Evolutionary conservation across 768 basidiomycete species (phyloP), one percentile per base, ranked within the genome.

Genomic region (Fibroporia radiculosa): DNA sequence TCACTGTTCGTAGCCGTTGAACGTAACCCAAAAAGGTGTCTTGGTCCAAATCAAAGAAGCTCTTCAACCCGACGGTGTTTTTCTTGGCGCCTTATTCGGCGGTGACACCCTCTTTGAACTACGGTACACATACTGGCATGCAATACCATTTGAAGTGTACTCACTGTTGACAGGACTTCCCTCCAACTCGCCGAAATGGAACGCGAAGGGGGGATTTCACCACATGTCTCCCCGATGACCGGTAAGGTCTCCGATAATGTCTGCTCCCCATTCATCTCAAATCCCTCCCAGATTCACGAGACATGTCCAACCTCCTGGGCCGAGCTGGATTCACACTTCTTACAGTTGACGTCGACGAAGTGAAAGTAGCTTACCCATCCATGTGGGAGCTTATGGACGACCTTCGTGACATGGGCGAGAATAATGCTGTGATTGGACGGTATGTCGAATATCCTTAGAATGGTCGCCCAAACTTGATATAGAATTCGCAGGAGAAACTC

Each of bases 321-420:
- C 80, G 93, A 43, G 95, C 96, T 0, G 95, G 95, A 11, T 96
- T 98, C 63, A 88, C 84, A 0, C 69, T 96, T 18, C 78, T 97
- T 14, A 98, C 96, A 0, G 90, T 98, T 25, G 96, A 99, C 56
- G 79, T 86, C 27, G 96, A 99, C 58, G 96, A 99, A 66, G 74
- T 99, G 6, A 80, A 77, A 51, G 80, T 97, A 28, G 76, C 76
- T 6, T 99, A 97, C 58, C 96, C 96, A 1, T 85, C 81, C 35
- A 93, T 98, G 75, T 97, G 87, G 84, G 95, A 98, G 58, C 75
- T 99, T 12, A 72, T 98, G 63, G 80, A 92, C 45, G 96, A 99
- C 62, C 65, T 99, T n/a, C 74, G 78, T 41, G 82, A 90, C 59
- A 99, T 99, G 96, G 96, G 96, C 16, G 96, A 99, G 61, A 80